Evolutionary conservation across 2,329 filamentous ascomycete species (phyloP).

Genomic region (Pseudogymnoascus sp.): DNA sequence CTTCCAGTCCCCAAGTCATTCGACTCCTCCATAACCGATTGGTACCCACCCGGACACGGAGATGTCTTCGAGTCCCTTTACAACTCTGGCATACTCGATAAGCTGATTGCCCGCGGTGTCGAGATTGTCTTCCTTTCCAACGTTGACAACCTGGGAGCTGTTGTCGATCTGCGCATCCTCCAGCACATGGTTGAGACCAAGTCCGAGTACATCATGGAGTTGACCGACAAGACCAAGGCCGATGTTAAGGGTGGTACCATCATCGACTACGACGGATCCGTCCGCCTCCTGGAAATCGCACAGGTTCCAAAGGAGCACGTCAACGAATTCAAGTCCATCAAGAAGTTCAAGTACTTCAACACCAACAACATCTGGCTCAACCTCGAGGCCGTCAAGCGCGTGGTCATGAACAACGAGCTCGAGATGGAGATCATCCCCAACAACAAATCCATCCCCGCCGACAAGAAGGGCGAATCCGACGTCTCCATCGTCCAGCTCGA

Average conservation of each 20-base stretch:
- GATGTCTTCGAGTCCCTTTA: conserved; percentile 99
- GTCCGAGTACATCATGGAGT: conserved; percentile 98
- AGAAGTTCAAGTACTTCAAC: conserved; percentile 99
- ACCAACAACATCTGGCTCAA: conserved; percentile 99
- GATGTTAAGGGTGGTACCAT: conserved; percentile 99
- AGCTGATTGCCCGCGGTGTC: conserved; percentile 89
- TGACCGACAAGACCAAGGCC: conserved; percentile 99
- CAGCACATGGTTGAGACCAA: conserved; percentile 99
- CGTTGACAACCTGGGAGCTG: conserved; percentile 95
- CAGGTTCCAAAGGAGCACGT: conserved; percentile 99
- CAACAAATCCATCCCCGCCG: conserved; percentile 94
- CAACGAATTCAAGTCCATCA: conserved; percentile 99
- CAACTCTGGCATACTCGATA: conserved; percentile 96
- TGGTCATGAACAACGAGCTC: conserved; percentile 96
- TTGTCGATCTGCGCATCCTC: conserved; percentile 94
- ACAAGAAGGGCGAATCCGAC: conserved; percentile 99
- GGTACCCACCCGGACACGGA: conserved; percentile 98
- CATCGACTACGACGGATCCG: conserved; percentile 96
- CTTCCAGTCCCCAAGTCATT: conserved; percentile 88
- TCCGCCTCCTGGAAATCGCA: conserved; percentile 94
- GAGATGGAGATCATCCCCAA: conserved; percentile 99
- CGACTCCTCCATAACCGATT: conserved; percentile 84
- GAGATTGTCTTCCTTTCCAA: conserved; percentile 99
- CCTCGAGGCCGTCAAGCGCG: conserved; percentile 92
- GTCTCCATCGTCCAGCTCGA: conserved; percentile 96